Conservation (phyloP, 306 rosid genomes). For the Adenanthera pavonina region DNA sequence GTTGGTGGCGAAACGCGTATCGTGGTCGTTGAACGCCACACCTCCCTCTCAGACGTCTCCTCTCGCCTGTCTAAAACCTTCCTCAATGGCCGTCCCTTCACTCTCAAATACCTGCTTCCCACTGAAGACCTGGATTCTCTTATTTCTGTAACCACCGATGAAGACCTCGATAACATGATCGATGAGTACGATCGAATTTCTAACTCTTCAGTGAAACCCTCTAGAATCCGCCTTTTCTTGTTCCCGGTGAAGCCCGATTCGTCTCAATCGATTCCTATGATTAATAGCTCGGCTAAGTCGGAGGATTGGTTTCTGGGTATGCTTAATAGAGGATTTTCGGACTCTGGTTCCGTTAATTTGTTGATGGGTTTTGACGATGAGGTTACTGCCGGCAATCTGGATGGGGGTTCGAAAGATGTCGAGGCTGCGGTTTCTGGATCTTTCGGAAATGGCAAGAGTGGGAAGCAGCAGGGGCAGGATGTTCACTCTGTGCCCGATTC, state of each 20-base stretch:
- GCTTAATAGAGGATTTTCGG: slow-evolving; percentile 79
- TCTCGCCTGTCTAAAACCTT: slow-evolving; percentile 81
- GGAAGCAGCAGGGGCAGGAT: slow-evolving; percentile 72
- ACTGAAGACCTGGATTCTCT: slow-evolving; percentile 93
- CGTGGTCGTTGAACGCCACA: slow-evolving; percentile 72
- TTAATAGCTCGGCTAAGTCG: slow-evolving; percentile 67
- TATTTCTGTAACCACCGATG: slow-evolving; percentile 88
- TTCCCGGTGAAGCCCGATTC: slow-evolving; percentile 79
- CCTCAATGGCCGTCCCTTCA: slow-evolving; percentile 63
- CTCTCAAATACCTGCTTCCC: slow-evolving; percentile 90
- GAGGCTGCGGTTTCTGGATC: slow-evolving; percentile 63
- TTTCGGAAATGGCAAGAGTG: slow-evolving; percentile 63
- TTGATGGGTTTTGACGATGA: slow-evolving; percentile 81
- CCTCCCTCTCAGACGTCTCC: slow-evolving; percentile 71
- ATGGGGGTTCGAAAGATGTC: slow-evolving; percentile 52
- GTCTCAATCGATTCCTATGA: slow-evolving; percentile 76
- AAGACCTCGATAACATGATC: slow-evolving; percentile 95
- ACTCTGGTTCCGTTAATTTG: slow-evolving; percentile 82
- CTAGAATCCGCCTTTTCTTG: slow-evolving; percentile 76
- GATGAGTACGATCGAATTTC: slow-evolving; percentile 92
- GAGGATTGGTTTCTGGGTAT: slow-evolving; percentile 87
- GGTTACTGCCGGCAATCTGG: slow-evolving; percentile 51
- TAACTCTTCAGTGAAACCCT: slow-evolving; percentile 63
- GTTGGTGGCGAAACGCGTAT: slow-evolving; percentile 95
- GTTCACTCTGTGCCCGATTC: slow-evolving; percentile 97